Evolutionary conservation across 768 basidiomycete genomes (phyloP).

Genomic region (Rhizopogon roseolus): DNA sequence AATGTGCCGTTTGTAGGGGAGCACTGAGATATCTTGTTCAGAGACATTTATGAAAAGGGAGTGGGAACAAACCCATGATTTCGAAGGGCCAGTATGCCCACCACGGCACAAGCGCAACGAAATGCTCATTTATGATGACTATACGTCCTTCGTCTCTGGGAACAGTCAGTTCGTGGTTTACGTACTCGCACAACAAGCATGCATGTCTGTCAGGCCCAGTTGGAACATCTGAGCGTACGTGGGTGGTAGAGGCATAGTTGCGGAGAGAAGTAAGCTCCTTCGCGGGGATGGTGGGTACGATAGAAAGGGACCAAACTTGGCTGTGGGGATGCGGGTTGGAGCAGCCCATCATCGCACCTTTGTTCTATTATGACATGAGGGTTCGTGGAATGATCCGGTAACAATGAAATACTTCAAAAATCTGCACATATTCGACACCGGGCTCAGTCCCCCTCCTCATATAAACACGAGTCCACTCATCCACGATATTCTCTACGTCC

Average conservation of each 20-base stretch:
- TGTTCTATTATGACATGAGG: conserved; percentile 52
- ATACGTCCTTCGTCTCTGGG: conserved; percentile 49
- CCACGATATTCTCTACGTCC: conserved; percentile 63
- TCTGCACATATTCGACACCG: conserved; percentile 80
- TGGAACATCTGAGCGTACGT: conserved; percentile 40
- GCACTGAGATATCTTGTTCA: conserved; percentile 37
- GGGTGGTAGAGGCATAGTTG: conserved; percentile 36
- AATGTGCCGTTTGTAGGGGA: conserved; percentile 77
- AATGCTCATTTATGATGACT: conserved; percentile 68
- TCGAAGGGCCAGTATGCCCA: conserved; percentile 97
- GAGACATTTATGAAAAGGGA: not conserved
- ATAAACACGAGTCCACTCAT: conserved; percentile 72
- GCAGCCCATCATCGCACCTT: conserved; percentile 93
- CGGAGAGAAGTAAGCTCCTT: conserved; percentile 59
- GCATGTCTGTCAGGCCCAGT: conserved; percentile 51
- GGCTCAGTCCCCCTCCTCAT: conserved; percentile 49
- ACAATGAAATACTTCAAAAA: conserved; percentile 66
- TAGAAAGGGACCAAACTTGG: conserved; percentile 80
- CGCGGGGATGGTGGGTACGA: conserved; percentile 64
- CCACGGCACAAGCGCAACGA: conserved; percentile 87
- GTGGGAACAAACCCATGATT: conserved; percentile 47
- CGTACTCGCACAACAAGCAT: conserved; percentile 80
- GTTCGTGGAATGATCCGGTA: conserved; percentile 4
- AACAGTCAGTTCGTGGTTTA: conserved; percentile 51
- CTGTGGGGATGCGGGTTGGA: conserved; percentile 94